phyloP scores from a whole-genome alignment of 129 eudicot genomes.

The Pseudognaphalium luteoalbum region DNA sequence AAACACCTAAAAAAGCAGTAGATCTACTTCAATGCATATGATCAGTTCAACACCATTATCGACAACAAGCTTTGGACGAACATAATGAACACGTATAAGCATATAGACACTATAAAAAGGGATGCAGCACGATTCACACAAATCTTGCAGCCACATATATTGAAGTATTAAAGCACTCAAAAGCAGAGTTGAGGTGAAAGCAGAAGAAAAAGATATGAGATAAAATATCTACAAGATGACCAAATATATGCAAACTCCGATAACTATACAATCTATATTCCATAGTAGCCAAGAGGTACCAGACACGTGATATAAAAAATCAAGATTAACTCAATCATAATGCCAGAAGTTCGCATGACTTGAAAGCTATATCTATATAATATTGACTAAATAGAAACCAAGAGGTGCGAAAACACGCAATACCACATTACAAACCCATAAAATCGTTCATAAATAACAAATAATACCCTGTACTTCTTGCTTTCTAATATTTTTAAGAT shows the following conservation, averaged over 20 bases:
- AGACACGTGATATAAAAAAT: background rate
- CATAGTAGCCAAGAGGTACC: background rate
- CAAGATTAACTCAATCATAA: too few species aligned
- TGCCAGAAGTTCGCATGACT: background rate
- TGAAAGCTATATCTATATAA: background rate
- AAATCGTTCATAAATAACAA: background rate
- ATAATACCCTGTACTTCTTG: too few species aligned
- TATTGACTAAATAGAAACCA: background rate
- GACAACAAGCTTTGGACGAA: background rate
- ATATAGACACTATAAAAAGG: background rate
- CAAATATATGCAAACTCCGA: background rate
- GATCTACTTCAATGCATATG: slow-evolving; percentile 8
- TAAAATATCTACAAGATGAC: too few species aligned
- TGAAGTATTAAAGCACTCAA: too few species aligned
- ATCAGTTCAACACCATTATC: background rate
- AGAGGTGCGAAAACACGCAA: background rate
- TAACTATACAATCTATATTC: background rate
- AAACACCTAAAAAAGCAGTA: slow-evolving; percentile 3
- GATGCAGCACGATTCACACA: background rate
- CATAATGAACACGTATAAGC: background rate
- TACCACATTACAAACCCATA: background rate
- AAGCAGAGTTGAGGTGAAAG: too few species aligned
- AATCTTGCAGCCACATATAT: background rate
- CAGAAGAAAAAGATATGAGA: too few species aligned
- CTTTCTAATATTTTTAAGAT: background rate